phyloP scores from a whole-genome alignment of 345 rosid genomes.

The Rhizophora mangle region DNA sequence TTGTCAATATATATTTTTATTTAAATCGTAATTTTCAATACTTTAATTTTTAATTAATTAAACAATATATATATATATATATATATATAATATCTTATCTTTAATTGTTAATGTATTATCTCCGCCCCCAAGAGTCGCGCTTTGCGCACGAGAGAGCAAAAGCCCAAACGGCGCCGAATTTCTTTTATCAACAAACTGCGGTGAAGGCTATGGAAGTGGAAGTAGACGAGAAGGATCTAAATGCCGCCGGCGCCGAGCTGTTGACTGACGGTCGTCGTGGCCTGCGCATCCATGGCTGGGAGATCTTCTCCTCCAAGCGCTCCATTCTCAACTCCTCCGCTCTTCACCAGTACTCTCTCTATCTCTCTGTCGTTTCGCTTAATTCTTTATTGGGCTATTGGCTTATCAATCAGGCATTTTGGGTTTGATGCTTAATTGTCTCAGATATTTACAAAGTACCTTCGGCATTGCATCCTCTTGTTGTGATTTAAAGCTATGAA shows the following conservation, averaged over 20 bases:
- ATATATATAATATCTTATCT: no score
- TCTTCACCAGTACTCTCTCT: constrained; percentile 40
- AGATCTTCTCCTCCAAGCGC: constrained; percentile 66
- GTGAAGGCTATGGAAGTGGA: constrained; percentile 46
- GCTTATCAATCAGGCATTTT: no score
- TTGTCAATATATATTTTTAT: no score
- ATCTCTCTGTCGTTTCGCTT: neutral
- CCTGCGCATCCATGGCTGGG: constrained; percentile 70
- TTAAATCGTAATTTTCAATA: no score
- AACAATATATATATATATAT: no score
- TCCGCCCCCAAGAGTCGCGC: no score
- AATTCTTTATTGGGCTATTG: neutral
- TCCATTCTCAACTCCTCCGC: constrained; percentile 76
- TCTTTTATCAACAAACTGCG: no score
- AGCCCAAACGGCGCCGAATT: no score
- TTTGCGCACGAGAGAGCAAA: no score
- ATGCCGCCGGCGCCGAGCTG: constrained; percentile 67
- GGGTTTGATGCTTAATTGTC: neutral
- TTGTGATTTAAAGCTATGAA: neutral
- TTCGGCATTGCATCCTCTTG: no score
- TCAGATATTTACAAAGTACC: neutral
- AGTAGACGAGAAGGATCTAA: constrained; percentile 64
- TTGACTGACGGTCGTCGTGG: constrained; percentile 66
- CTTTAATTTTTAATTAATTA: no score
- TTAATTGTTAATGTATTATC: no score